These are phyloP conservation scores for Boletus insuetus DNA, from an alignment of 768 basidiomycete species.

Conservation along the genomic window DNA sequence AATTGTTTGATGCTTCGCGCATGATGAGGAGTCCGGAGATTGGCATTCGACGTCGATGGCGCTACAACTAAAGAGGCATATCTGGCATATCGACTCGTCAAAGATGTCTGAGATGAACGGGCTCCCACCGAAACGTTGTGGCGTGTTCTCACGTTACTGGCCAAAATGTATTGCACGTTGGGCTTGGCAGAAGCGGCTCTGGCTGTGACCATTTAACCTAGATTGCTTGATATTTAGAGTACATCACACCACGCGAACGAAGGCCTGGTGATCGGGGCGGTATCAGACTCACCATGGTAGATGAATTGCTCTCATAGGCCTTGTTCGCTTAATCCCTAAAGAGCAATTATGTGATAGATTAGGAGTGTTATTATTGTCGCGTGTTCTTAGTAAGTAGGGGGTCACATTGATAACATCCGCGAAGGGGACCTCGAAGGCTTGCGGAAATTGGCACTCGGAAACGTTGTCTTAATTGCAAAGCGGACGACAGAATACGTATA, in stretches of 20 bases:
- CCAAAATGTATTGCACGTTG: constrained; percentile 16
- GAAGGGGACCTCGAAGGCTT: neutral
- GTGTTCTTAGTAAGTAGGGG: neutral
- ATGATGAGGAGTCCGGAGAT: constrained; percentile 8
- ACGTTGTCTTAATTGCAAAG: constrained; percentile 20
- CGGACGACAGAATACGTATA: constrained; percentile 16
- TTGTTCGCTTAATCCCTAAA: constrained; percentile 4
- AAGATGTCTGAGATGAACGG: constrained; percentile 14
- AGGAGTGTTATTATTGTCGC: constrained; percentile 2
- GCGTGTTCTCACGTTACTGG: constrained; percentile 25
- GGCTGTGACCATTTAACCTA: constrained; percentile 18
- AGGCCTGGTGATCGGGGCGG: constrained; percentile 10
- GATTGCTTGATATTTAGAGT: constrained; percentile 9
- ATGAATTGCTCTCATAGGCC: constrained; percentile 15
- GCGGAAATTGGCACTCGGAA: constrained; percentile 7
- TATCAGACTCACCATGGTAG: constrained; percentile 13
- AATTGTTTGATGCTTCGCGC: constrained; percentile 17
- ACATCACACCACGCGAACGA: constrained; percentile 13
- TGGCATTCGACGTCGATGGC: constrained; percentile 1
- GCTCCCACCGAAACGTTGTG: constrained; percentile 12
- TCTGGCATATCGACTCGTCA: neutral
- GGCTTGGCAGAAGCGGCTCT: neutral
- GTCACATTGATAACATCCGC: neutral
- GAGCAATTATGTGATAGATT: constrained; percentile 21
- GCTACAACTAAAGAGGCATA: constrained; percentile 14